phyloP scores from a whole-genome alignment of 345 rosid species.

The Rhodomyrtus tomentosa region DNA sequence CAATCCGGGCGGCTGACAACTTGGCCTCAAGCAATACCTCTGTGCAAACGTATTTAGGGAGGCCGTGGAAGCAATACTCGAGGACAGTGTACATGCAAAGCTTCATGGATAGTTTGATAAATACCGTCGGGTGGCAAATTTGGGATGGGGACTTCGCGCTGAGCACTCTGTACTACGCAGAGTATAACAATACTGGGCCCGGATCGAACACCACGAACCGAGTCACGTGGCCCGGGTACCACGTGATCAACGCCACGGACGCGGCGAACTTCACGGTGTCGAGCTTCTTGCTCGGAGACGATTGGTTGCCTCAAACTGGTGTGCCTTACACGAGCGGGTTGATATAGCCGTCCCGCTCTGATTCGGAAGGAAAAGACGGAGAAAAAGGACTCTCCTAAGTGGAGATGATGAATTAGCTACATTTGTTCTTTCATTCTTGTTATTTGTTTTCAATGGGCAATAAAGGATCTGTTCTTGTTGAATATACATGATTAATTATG shows the following conservation, averaged over 20 bases:
- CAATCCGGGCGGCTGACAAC: conserved; percentile 49
- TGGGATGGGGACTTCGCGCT: conserved; percentile 66
- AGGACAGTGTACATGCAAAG: conserved; percentile 59
- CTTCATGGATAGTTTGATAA: conserved; percentile 34
- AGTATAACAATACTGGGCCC: conserved; percentile 52
- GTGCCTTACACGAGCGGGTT: conserved; percentile 39
- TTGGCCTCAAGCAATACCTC: conserved; percentile 30
- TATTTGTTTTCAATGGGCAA: neutral
- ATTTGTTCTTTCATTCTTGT: neutral
- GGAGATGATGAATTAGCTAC: neutral
- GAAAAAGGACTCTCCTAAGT: neutral
- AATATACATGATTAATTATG: neutral
- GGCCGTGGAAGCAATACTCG: conserved; percentile 93
- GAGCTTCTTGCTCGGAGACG: conserved; percentile 50
- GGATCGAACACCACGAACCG: conserved; percentile 48
- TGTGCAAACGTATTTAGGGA: conserved; percentile 54
- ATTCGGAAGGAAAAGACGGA: neutral
- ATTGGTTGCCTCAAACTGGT: conserved; percentile 55
- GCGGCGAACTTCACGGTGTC: conserved; percentile 65
- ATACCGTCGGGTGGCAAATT: conserved; percentile 62
- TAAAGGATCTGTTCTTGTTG: neutral
- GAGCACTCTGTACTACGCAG: conserved; percentile 65
- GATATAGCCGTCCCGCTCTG: neutral
- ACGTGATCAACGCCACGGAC: conserved; percentile 39
- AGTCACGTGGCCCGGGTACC: conserved; percentile 69